phyloP scores from a whole-genome alignment of 1,284 basidiomycete species.

The Ceratobasidium papillatum region DNA sequence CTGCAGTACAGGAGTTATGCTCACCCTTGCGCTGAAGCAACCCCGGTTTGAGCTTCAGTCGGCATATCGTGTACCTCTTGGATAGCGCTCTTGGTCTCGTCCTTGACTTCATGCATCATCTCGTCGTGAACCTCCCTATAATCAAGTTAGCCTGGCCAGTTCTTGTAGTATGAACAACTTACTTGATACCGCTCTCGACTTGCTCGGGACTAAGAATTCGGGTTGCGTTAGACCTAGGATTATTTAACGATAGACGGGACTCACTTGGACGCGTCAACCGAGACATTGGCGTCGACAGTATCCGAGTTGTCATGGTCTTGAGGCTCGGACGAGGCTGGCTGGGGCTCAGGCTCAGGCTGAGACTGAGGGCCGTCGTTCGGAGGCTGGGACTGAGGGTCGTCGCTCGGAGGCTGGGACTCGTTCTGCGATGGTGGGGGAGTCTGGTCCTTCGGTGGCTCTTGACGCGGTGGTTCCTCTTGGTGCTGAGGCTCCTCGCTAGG shows the following conservation, averaged over 20 bases:
- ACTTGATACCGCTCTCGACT: background rate
- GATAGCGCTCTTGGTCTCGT: background rate
- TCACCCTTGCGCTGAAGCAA: background rate
- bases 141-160: no score
- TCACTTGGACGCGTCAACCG: background rate
- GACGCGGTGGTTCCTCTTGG: background rate
- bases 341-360: no score
- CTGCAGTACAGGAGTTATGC: background rate
- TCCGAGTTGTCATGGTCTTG: background rate
- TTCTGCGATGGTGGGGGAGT: background rate
- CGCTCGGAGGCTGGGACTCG: background rate
- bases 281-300: background rate
- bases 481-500: background rate
- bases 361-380: no score
- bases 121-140: background rate
- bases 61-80: background rate
- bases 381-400: no score
- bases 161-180: background rate
- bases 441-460: background rate
- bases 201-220: background rate
- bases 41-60: background rate
- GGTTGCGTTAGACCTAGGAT: background rate
- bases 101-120: background rate
- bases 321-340: background rate
- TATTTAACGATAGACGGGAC: background rate